phyloP scores from a whole-genome alignment of 768 basidiomycete genomes.

The Pleurotus pulmonarius region DNA sequence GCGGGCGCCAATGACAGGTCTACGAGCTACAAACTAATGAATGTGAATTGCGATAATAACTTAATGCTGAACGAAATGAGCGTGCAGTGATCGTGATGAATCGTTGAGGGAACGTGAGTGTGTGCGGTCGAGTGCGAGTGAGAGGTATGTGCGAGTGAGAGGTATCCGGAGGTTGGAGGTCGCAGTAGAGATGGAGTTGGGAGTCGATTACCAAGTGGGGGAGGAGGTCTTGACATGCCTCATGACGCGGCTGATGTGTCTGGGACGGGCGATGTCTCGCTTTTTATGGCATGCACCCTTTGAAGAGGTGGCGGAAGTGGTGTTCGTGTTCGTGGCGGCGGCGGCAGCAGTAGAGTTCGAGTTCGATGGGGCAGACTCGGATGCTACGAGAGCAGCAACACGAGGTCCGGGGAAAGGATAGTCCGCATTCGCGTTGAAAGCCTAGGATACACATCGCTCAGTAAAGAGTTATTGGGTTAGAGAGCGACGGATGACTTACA shows the following conservation, averaged over 20 bases:
- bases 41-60: too few relatives aligned
- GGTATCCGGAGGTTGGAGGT: too few relatives aligned
- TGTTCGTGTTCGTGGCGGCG: slow-evolving; percentile 6
- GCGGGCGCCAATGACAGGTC: too few relatives aligned
- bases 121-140: too few relatives aligned
- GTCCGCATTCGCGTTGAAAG: slow-evolving; percentile 24
- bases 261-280: slow-evolving; percentile 16
- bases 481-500: slow-evolving; percentile 20
- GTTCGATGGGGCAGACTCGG: slow-evolving; percentile 4
- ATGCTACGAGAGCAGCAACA: slow-evolving; percentile 36
- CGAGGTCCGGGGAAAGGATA: slow-evolving; percentile 52
- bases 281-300: slow-evolving; percentile 18
- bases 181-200: too few relatives aligned
- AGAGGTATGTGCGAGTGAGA: too few relatives aligned
- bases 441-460: slow-evolving; percentile 6
- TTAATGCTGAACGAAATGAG: too few relatives aligned
- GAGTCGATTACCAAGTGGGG: too few relatives aligned
- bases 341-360: background rate
- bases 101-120: too few relatives aligned
- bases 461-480: too few relatives aligned
- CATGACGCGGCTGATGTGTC: slow-evolving; percentile 27
- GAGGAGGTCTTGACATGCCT: background rate
- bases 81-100: too few relatives aligned
- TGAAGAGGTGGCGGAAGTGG: slow-evolving; percentile 11
- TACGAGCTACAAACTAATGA: too few relatives aligned